phyloP scores from a whole-genome alignment of 1,139 yeast species.

The Kazachstania sp. region DNA sequence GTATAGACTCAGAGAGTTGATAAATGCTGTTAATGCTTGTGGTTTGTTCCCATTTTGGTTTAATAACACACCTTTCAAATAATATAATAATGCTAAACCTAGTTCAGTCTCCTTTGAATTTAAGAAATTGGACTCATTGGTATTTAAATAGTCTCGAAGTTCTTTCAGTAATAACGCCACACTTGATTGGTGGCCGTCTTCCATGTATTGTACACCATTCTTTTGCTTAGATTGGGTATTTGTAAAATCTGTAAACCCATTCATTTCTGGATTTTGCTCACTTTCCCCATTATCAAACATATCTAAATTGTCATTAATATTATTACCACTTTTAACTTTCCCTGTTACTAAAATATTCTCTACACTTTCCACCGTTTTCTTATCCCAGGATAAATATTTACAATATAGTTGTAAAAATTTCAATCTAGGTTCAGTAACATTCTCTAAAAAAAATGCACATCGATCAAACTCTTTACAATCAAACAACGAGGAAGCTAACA shows the following conservation, averaged over 20 bases:
- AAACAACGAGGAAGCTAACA: conserved; percentile 68
- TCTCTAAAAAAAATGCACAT: conserved; percentile 51
- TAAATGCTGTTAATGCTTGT: conserved; percentile 52
- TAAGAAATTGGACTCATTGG: conserved; percentile 11
- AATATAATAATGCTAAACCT: conserved; percentile 44
- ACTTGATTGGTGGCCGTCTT: conserved; percentile 20
- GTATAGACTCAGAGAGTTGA: conserved; percentile 46
- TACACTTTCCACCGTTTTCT: conserved; percentile 60
- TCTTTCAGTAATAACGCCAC: conserved; percentile 33
- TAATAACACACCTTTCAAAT: conserved; percentile 59
- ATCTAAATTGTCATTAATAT: conserved; percentile 5
- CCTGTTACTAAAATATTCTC: conserved; percentile 47
- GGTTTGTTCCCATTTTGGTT: conserved; percentile 51
- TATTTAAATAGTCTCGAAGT: conserved; percentile 35
- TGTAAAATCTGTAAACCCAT: neutral
- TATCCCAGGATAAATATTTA: conserved; percentile 63
- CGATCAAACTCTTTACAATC: conserved; percentile 81
- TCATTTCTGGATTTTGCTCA: neutral
- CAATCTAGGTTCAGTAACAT: conserved; percentile 47
- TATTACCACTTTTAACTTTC: conserved; percentile 8
- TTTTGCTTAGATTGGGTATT: conserved; percentile 1
- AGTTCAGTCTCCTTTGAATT: conserved; percentile 29
- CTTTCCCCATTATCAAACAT: neutral
- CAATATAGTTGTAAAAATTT: conserved; percentile 63
- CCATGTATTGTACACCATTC: conserved; percentile 6